A percentile compares a stretch with the other conserved stretches of the same genome.
phyloP scores from a whole-genome alignment of 768 basidiomycete genomes.

The Exsudoporus frostii region DNA sequence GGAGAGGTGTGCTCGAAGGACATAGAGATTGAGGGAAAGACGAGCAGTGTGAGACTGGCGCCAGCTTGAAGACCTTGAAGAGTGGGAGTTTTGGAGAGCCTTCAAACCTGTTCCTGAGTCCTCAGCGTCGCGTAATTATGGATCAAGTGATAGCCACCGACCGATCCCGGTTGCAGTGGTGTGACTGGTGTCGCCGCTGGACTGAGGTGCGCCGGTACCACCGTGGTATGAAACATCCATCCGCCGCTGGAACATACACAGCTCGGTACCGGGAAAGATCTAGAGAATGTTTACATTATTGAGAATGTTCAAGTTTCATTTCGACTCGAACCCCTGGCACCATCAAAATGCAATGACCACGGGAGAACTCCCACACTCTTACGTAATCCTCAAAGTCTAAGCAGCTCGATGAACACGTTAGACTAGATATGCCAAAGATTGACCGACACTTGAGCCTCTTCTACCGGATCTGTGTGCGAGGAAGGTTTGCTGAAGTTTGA shows the following conservation, averaged over 20 bases:
- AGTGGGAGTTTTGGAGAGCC: slow-evolving; percentile 17
- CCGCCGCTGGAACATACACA: background rate
- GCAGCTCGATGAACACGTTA: no score
- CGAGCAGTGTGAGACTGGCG: slow-evolving; percentile 1
- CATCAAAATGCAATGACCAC: slow-evolving; percentile 3
- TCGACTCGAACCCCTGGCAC: background rate
- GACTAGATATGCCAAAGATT: no score
- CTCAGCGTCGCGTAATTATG: slow-evolving; percentile 20
- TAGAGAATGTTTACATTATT: background rate
- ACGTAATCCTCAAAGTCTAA: background rate
- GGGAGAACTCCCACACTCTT: background rate
- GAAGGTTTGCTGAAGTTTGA: no score
- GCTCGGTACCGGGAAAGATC: background rate
- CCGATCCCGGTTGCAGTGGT: background rate
- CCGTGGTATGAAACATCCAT: background rate
- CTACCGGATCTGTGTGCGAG: no score
- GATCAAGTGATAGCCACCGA: slow-evolving; percentile 1
- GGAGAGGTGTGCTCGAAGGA: slow-evolving; percentile 11
- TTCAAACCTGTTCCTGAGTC: slow-evolving; percentile 17
- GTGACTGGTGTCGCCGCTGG: no score
- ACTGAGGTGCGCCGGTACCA: background rate
- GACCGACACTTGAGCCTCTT: no score
- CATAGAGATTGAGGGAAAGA: slow-evolving; percentile 15
- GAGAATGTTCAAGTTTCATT: background rate
- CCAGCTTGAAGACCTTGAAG: slow-evolving; percentile 4